Conservation (phyloP, 768 basidiomycete genomes). For the Rhizopogon vulgaris region DNA sequence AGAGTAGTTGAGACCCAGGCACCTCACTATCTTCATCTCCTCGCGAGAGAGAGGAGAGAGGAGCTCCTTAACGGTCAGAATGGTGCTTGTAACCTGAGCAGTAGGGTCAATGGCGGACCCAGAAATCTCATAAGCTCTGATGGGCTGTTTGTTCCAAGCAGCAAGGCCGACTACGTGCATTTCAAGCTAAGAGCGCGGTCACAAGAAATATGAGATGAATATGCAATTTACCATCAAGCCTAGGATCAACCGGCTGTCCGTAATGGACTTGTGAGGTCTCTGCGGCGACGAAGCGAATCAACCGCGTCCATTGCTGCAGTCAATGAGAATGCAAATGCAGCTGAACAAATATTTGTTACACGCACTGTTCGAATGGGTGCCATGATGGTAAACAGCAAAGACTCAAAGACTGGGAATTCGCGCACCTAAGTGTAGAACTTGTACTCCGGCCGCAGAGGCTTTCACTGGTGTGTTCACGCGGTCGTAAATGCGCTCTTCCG, state of each 20-base stretch:
- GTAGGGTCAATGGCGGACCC: conserved; percentile 65
- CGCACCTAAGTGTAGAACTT: conserved; percentile 3
- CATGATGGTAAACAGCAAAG: conserved; percentile 32
- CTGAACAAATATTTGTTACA: neutral
- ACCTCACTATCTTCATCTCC: conserved; percentile 65
- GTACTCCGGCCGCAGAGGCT: conserved; percentile 1
- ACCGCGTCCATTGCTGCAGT: conserved; percentile 65
- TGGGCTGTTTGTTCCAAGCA: conserved; percentile 41
- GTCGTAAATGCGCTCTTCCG: conserved; percentile 9
- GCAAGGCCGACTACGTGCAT: conserved; percentile 52
- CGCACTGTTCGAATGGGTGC: conserved; percentile 53
- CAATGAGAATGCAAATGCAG: conserved; percentile 7
- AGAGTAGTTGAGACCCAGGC: conserved; percentile 78
- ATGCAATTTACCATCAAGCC: conserved; percentile 49
- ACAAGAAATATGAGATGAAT: neutral
- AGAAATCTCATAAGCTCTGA: conserved; percentile 67
- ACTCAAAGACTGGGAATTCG: conserved; percentile 5
- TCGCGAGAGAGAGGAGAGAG: conserved; percentile 63
- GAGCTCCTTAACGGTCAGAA: conserved; percentile 67
- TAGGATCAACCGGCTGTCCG: conserved; percentile 67
- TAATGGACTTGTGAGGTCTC: conserved; percentile 73
- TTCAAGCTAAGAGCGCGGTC: neutral
- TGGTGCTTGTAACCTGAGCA: conserved; percentile 54
- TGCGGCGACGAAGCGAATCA: conserved; percentile 75
- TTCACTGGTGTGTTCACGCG: neutral